Percentiles rank a stretch among this genome's conserved stretches.
Conservation (phyloP, 2,329 filamentous ascomycete species). For the Pyricularia pennisetigena region DNA sequence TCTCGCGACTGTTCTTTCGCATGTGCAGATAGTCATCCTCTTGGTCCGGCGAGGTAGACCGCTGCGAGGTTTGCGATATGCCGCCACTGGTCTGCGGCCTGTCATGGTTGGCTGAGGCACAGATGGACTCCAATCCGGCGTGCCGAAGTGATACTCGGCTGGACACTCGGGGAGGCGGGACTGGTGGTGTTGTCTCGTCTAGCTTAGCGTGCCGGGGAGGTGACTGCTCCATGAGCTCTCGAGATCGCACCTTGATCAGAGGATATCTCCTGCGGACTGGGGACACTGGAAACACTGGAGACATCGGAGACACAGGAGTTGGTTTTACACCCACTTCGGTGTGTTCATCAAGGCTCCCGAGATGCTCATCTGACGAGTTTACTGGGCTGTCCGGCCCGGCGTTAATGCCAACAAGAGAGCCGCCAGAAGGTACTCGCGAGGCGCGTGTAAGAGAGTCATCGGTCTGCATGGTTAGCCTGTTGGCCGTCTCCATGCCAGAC, state of each 20-base stretch:
- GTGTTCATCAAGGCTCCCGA: conserved; percentile 14
- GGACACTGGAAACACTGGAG: not conserved
- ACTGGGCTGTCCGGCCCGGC: conserved; percentile 33
- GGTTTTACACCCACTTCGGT: not conserved
- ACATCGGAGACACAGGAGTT: conserved; percentile 2
- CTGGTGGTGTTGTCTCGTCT: conserved; percentile 22
- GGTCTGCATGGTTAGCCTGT: conserved; percentile 29
- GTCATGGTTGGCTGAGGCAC: conserved; percentile 24
- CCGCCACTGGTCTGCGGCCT: conserved; percentile 34
- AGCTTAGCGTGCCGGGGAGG: conserved; percentile 42
- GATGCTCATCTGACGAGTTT: conserved; percentile 36
- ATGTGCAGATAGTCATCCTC: conserved; percentile 12
- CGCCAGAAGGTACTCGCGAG: conserved; percentile 23
- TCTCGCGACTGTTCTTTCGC: not conserved
- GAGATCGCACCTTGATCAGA: conserved; percentile 35
- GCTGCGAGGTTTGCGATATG: conserved; percentile 24
- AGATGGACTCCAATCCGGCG: conserved; percentile 28
- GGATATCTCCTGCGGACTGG: conserved; percentile 12
- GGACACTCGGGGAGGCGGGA: conserved; percentile 42
- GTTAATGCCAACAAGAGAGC: conserved; percentile 25
- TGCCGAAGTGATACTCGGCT: conserved; percentile 40
- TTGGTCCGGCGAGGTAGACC: conserved; percentile 6
- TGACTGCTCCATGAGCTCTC: conserved; percentile 36
- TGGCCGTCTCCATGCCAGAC: conserved; percentile 27
- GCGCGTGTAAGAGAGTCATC: conserved; percentile 32